Evolutionary conservation across 345 rosid genomes (phyloP), one percentile per base, ranked within the genome.

Genomic region (Linum tenue): DNA sequence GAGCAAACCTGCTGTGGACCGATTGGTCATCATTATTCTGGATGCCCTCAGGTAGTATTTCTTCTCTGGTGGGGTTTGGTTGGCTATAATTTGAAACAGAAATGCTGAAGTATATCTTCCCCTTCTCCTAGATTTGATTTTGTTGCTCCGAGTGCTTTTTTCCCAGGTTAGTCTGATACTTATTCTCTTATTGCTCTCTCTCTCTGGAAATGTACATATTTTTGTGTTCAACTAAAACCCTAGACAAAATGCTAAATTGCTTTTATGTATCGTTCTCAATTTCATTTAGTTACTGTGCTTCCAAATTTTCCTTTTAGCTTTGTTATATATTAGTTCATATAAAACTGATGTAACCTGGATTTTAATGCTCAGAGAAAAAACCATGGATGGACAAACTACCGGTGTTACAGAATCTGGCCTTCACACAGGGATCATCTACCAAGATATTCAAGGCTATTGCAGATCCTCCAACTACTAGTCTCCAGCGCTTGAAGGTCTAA

Each of bases 391-490:
- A 92, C 63, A 88, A 71, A 64, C 75, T 92, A 10, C 71, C 65
- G 55, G 79, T 90, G 41, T 75, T 92, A 65, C 96, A 88, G 75
- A 85, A 78, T 71, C 60, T 84, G 71, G 96, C 97, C 7, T 81
- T 68, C 70, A 63, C 53, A 22, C 62, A 84, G 58, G 76, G 84
- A 16, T 80, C 91, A 1, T 81, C 95, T 41, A 85, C 96, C 50
- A 87, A 75, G 78, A 85, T 92, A 60, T 92, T 90, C 77, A 90
- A 88, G 76, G 97, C 97, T 56, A 83, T 90, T 70, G 95, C 97
- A n/a, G 96, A 92, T 71, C 98, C 98, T 67, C 97, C 98, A 31
- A 92, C 98, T 1, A 92, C 98, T 6, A 92, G 95, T 73, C 80
- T 90, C 70, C 98, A 90, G 72, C 86, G 98, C 63, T 77, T 92